Conservation (phyloP, 192 early-diverging fungal genomes). For the Coemansia sp. region DNA sequence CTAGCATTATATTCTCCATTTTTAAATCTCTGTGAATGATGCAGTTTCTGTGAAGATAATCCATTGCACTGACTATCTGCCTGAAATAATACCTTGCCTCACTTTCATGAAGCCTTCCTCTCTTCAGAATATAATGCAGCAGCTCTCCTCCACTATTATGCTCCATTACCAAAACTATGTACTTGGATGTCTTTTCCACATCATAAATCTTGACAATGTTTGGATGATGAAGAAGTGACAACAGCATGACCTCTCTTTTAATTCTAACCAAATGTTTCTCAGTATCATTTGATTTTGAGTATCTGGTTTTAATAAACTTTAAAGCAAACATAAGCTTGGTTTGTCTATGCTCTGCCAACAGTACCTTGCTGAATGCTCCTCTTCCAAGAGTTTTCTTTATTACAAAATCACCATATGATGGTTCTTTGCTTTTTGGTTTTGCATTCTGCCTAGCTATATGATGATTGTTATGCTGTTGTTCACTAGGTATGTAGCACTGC, state of each 20-base stretch:
- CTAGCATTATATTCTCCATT: conserved; percentile 87
- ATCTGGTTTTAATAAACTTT: conserved; percentile 65
- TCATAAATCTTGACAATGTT: conserved; percentile 89
- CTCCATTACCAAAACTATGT: conserved; percentile 86
- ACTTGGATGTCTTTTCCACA: conserved; percentile 76
- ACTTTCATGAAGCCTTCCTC: conserved; percentile 77
- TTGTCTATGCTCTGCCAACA: conserved; percentile 45
- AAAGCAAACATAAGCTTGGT: conserved; percentile 62
- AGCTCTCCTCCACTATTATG: conserved; percentile 84
- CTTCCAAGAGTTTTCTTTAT: conserved; percentile 53
- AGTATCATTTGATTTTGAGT: conserved; percentile 56
- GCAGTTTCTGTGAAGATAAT: conserved; percentile 67
- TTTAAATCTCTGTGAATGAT: conserved; percentile 81
- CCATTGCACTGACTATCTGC: conserved; percentile 78
- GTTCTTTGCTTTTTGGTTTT: conserved; percentile 6
- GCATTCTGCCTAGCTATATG: neutral
- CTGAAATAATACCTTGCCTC: conserved; percentile 87
- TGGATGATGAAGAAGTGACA: conserved; percentile 86
- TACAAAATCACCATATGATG: conserved; percentile 47
- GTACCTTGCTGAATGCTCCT: conserved; percentile 58
- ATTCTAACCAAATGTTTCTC: conserved; percentile 77
- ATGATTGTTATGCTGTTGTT: too few relatives aligned
- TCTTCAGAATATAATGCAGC: conserved; percentile 81
- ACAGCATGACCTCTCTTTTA: conserved; percentile 75
- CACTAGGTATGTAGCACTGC: too few relatives aligned